Percentiles rank a stretch among this genome's conserved stretches.
Conservation (phyloP, 2,329 filamentous ascomycete genomes). For the Claviceps maximensis region DNA sequence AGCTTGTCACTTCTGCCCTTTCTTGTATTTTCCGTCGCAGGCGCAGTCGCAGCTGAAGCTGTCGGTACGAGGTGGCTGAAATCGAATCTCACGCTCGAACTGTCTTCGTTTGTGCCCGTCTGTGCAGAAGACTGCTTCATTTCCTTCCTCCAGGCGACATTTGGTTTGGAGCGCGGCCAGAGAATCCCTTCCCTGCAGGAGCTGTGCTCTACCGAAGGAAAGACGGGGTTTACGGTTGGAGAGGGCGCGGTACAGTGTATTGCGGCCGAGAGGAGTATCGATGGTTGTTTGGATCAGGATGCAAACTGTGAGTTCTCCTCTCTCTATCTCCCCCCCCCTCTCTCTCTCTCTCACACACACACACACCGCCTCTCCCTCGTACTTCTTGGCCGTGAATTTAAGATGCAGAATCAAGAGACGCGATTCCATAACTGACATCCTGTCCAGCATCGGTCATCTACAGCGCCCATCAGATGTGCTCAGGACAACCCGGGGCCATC, state of each 20-base stretch:
- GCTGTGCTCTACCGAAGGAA: slow-evolving; percentile 47
- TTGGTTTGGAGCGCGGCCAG: slow-evolving; percentile 34
- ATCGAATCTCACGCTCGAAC: slow-evolving; percentile 19
- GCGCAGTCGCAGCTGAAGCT: slow-evolving; percentile 7
- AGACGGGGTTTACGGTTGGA: slow-evolving; percentile 53
- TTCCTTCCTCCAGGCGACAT: slow-evolving; percentile 50
- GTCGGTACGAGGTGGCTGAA: slow-evolving; percentile 12
- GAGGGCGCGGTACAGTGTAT: slow-evolving; percentile 59
- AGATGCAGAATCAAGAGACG: too few relatives aligned
- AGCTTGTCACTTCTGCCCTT: slow-evolving; percentile 16
- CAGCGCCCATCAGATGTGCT: slow-evolving; percentile 46
- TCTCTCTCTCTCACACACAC: neutral
- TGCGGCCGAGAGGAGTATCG: slow-evolving; percentile 34
- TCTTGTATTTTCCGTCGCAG: slow-evolving; percentile 14
- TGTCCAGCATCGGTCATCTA: slow-evolving; percentile 28
- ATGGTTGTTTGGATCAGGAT: slow-evolving; percentile 37
- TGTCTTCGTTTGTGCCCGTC: slow-evolving; percentile 34
- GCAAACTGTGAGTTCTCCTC: slow-evolving; percentile 18
- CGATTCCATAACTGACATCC: neutral
- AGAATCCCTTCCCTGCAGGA: slow-evolving; percentile 42
- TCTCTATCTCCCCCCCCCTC: neutral
- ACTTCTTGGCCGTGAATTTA: too few relatives aligned
- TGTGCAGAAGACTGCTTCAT: slow-evolving; percentile 50
- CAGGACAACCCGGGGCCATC: slow-evolving; percentile 32
- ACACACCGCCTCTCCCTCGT: neutral